Base-by-base conservation (phyloP, 495 filamentous ascomycete genomes). In the Hypoxylon subgilvum region DNA sequence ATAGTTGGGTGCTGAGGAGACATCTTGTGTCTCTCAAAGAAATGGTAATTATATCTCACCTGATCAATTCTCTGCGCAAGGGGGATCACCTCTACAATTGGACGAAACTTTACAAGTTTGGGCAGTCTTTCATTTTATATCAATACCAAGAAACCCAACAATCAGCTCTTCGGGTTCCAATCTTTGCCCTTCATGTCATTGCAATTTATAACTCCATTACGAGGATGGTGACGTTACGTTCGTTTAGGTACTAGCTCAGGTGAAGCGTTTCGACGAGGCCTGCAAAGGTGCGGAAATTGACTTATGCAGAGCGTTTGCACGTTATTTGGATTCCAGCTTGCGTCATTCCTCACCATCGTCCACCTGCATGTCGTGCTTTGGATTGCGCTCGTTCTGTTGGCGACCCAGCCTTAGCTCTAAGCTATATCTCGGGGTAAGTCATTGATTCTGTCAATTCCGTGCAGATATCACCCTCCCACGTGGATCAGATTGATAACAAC, bases 341-440 rank as follows among this genome's bases (percentile, higher is more conserved):
- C 57, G 51, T 35, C 51, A 57, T 61, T 44, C 34, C 35, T 31
- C 42, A 44, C 44, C 34, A 43, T 61, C n/a, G 40, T n/a, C 36
- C 17, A 31, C 2, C 23, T 3, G 3, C 10, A 61, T 61, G 57
- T 55, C 42, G 51, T 56, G 57, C 56, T 60, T 40, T n/a, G n/a
- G n/a, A n/a, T n/a, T n/a, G n/a, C n/a, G n/a, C n/a, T n/a, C n/a
- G n/a, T n/a, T n/a, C n/a, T n/a, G n/a, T n/a, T n/a, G n/a, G n/a
- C n/a, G n/a, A n/a, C n/a, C n/a, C n/a, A n/a, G n/a, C n/a, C n/a
- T n/a, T n/a, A n/a, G n/a, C n/a, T n/a, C n/a, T n/a, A n/a, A n/a
- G n/a, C n/a, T n/a, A n/a, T n/a, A n/a, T n/a, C n/a, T n/a, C n/a
- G n/a, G n/a, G n/a, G n/a, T n/a, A n/a, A n/a, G n/a, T n/a, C n/a